Evolutionary conservation across 2,329 filamentous ascomycete species (phyloP).

Genomic region (Diplodia mutila): DNA sequence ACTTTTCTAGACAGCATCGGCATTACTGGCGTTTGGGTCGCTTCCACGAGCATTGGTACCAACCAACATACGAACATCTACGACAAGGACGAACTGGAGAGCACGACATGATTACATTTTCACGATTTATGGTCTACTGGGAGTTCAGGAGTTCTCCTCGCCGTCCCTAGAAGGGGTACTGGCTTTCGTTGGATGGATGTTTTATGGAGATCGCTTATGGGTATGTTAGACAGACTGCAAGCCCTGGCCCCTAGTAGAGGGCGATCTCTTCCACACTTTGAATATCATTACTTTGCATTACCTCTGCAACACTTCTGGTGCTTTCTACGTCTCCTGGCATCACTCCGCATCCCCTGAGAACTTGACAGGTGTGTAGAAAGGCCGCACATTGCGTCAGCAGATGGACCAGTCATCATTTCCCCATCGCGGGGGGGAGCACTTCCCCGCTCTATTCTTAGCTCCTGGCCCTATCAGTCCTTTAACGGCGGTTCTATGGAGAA

Average conservation of each 20-base stretch:
- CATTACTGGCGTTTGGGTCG: slow-evolving; percentile 11
- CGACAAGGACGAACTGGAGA: not conserved
- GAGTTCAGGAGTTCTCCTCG: slow-evolving; percentile 5
- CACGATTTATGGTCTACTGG: not conserved
- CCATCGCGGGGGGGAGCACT: slow-evolving; percentile 1
- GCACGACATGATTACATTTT: slow-evolving; percentile 5
- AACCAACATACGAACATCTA: not conserved
- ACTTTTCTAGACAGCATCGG: not conserved
- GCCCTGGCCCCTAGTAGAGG: not conserved
- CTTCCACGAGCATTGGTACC: not conserved
- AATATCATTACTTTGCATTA: slow-evolving; percentile 9
- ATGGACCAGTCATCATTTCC: slow-evolving; percentile 4
- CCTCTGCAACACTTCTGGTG: not conserved
- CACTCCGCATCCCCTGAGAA: not conserved
- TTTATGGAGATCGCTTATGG: slow-evolving; percentile 3
- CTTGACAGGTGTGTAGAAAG: not conserved
- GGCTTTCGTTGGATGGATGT: not conserved
- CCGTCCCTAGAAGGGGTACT: not conserved
- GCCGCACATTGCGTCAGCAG: slow-evolving; percentile 2
- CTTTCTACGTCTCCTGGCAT: not conserved
- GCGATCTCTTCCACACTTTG: not conserved
- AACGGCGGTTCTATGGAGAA: not conserved
- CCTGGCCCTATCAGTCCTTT: not conserved
- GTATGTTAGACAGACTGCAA: slow-evolving; percentile 11
- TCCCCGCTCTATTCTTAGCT: slow-evolving; percentile 16